Conservation (phyloP, 2,329 filamentous ascomycete genomes). For the Venturia aucupariae region DNA sequence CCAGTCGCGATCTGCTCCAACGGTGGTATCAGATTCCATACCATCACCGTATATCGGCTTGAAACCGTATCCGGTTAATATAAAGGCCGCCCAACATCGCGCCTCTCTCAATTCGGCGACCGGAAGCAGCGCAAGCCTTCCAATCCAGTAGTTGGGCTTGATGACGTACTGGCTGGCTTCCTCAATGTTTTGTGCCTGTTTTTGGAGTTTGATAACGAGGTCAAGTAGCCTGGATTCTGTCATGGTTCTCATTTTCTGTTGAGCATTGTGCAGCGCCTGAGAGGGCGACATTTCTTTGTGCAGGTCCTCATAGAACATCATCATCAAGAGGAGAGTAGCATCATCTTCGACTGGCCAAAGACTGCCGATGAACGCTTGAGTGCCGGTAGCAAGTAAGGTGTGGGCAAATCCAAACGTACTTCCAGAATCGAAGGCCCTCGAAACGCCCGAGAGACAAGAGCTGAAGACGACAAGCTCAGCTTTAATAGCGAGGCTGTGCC, state of each 20-base stretch:
- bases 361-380: conserved; percentile 16
- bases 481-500: conserved; percentile 14
- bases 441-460: conserved; percentile 16
- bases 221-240: conserved; percentile 12
- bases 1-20: not conserved
- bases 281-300: conserved; percentile 11
- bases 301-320: conserved; percentile 17
- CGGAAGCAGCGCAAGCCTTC: conserved; percentile 10
- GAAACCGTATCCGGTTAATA: conserved; percentile 16
- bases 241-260: conserved; percentile 17
- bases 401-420: conserved; percentile 16
- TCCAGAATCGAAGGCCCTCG: conserved; percentile 15
- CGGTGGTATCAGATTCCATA: not conserved
- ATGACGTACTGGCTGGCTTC: conserved; percentile 13
- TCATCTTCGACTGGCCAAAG: conserved; percentile 17
- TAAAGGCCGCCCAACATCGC: conserved; percentile 17
- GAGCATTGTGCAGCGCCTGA: conserved; percentile 14
- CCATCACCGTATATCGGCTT: not conserved
- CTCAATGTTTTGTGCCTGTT: not conserved
- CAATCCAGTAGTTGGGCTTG: conserved; percentile 12
- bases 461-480: conserved; percentile 17
- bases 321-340: conserved; percentile 16
- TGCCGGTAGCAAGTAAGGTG: conserved; percentile 15
- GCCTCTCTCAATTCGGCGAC: conserved; percentile 14
- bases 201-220: conserved; percentile 12